Base-by-base conservation (phyloP, 495 filamentous ascomycete species). In the Hyaloscypha hepaticicola region DNA sequence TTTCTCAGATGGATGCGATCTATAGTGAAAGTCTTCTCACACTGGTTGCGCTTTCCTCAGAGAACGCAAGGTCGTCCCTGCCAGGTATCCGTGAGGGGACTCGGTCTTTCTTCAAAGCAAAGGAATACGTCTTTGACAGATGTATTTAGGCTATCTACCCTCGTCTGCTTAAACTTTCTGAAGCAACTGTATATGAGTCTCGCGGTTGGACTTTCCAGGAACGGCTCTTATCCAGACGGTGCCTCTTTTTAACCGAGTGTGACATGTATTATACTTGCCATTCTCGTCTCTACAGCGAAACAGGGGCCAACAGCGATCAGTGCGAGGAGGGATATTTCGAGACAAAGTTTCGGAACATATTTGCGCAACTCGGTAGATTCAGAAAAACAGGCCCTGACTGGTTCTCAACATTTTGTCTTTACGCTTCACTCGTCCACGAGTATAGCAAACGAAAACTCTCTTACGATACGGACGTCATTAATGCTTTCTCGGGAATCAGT, bases 181-280 rank as follows among this genome's bases (percentile, higher is more conserved):
- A 27, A 24, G 25, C 22, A 25, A 52, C 22, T 6, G 25, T 52
- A 24, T 52, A 52, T 52, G 50, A 52, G 21, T 25, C 50, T 25
- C 50, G 50, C 25, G 50, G 50, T 25, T 52, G 50, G 50, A 52
- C 50, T 27, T 52, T 52, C 25, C 50, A 52, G 25, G 14, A 52
- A 19, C 50, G 50, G 22, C 50, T 52, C 7, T 52, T 52, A 52
- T 52, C 50, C 7, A 5, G 22, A 8, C 21, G 50, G 7, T 52
- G 50, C 21, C 25, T 52, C 22, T 52, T 25, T 52, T 27, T 52
- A 25, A 52, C 50, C 21, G 50, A 52, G 50, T 52, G 25, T 21
- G 50, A 27, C 50, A 27, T 27, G 25, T 24, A 25, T 27, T 52
- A 52, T 41, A 41, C 12, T 3, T 41, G 38, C 38, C 38, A 41